phyloP scores from a whole-genome alignment of 2,329 filamentous ascomycete genomes.

The Talaromyces sp. region DNA sequence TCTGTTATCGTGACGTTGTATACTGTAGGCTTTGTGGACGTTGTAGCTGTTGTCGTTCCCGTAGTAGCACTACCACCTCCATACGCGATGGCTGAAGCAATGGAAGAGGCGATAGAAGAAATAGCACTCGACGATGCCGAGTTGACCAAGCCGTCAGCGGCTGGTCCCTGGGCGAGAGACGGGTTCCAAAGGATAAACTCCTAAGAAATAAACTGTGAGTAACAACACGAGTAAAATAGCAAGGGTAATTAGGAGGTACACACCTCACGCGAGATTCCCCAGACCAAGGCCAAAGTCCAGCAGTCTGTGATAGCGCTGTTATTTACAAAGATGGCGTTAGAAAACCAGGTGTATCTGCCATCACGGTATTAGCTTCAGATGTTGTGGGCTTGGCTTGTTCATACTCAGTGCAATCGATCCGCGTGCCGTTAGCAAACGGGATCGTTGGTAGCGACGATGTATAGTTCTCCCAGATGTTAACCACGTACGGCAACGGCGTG shows the following conservation, averaged over 20 bases:
- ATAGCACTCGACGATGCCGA: too few relatives aligned
- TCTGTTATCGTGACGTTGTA: neutral
- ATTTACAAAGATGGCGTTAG: neutral
- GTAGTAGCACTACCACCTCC: too few relatives aligned
- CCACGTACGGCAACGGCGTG: neutral
- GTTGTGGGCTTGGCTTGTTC: neutral
- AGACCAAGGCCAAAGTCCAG: neutral
- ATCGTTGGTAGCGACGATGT: neutral
- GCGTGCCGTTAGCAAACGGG: neutral
- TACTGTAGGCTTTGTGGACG: neutral
- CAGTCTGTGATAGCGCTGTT: neutral
- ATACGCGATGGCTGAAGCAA: too few relatives aligned
- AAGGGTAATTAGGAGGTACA: neutral
- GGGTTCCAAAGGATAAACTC: conserved; percentile 1
- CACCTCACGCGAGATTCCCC: neutral
- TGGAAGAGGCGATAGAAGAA: too few relatives aligned
- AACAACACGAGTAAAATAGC: too few relatives aligned
- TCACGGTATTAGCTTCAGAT: too few relatives aligned
- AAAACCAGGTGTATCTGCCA: too few relatives aligned
- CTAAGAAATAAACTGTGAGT: too few relatives aligned
- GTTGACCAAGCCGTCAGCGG: too few relatives aligned
- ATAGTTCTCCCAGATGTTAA: too few relatives aligned
- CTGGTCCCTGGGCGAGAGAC: neutral
- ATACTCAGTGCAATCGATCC: neutral
- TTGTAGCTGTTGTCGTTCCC: neutral